Evolutionary conservation across 768 basidiomycete genomes (phyloP).

Genomic region (Termitomyces sp.): DNA sequence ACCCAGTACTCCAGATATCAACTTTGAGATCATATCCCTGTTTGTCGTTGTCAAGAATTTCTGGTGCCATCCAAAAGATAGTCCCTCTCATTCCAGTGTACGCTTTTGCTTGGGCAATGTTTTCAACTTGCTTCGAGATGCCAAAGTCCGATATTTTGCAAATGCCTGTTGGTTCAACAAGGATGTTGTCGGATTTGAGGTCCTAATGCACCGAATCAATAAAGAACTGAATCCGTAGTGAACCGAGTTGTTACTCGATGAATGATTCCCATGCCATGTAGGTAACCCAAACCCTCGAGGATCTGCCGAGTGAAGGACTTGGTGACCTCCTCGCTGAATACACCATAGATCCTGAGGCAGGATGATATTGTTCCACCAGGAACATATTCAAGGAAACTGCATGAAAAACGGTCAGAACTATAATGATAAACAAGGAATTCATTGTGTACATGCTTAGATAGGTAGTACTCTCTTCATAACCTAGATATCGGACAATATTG

Average conservation of each 20-base stretch:
- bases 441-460: slow-evolving; percentile 73
- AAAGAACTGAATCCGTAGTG: not conserved
- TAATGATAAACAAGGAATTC: not conserved
- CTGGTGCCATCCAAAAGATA: slow-evolving; percentile 96
- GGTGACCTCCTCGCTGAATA: slow-evolving; percentile 79
- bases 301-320: slow-evolving; percentile 87
- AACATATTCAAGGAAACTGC: slow-evolving; percentile 91
- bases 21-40: slow-evolving; percentile 85
- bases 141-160: slow-evolving; percentile 98
- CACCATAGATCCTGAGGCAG: slow-evolving; percentile 72
- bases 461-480: slow-evolving; percentile 71
- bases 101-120: slow-evolving; percentile 53
- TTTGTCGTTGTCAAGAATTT: slow-evolving; percentile 63
- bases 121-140: slow-evolving; percentile 86
- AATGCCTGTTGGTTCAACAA: slow-evolving; percentile 77
- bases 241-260: slow-evolving; percentile 54
- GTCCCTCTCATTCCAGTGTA: slow-evolving; percentile 85
- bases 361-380: slow-evolving; percentile 89
- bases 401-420: slow-evolving; percentile 3
- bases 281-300: slow-evolving; percentile 78
- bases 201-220: slow-evolving; percentile 43
- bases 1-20: slow-evolving; percentile 95
- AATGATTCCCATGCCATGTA: slow-evolving; percentile 80
- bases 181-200: slow-evolving; percentile 91
- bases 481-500: slow-evolving; percentile 90